A percentile compares a stretch with the other conserved stretches of the same genome.
phyloP scores from a whole-genome alignment of 1,284 basidiomycete species.

The Volvariella volvacea region DNA sequence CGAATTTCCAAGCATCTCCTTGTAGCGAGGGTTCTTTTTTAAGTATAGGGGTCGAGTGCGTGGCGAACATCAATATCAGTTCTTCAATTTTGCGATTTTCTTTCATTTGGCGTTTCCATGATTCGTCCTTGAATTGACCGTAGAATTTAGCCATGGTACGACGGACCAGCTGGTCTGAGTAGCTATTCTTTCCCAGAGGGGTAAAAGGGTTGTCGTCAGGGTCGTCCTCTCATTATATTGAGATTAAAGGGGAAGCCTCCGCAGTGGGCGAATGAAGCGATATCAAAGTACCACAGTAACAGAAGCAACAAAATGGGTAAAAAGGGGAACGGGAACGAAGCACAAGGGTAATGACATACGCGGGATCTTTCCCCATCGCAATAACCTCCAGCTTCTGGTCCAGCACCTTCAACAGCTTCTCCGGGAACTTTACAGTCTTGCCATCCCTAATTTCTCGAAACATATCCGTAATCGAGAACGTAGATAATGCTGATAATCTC shows the following conservation, averaged over 20 bases:
- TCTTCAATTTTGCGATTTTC: slow-evolving; percentile 97
- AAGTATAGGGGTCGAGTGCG: slow-evolving; percentile 78
- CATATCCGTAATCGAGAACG: slow-evolving; percentile 78
- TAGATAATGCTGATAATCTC: slow-evolving; percentile 66
- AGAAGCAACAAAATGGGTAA: not conserved
- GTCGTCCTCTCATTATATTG: slow-evolving; percentile 1
- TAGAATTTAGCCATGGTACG: slow-evolving; percentile 89
- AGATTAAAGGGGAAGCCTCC: not conserved
- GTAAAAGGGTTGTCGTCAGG: not conserved
- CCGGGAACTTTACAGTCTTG: slow-evolving; percentile 86
- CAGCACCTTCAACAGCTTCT: slow-evolving; percentile 84
- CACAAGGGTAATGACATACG: slow-evolving; percentile 44
- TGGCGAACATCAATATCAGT: slow-evolving; percentile 92
- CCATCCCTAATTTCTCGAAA: slow-evolving; percentile 73
- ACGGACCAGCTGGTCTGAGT: slow-evolving; percentile 82
- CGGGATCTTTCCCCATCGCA: slow-evolving; percentile 84
- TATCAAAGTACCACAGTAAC: too few relatives aligned
- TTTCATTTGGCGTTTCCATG: slow-evolving; percentile 85
- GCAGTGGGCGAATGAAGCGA: too few relatives aligned
- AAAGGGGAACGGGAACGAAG: not conserved
- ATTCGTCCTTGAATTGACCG: slow-evolving; percentile 78
- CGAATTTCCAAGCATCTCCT: slow-evolving; percentile 86
- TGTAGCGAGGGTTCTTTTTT: slow-evolving; percentile 77
- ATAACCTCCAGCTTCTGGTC: slow-evolving; percentile 85
- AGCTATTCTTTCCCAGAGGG: slow-evolving; percentile 39